These are phyloP conservation scores for Thelonectria rubi DNA, from an alignment of 2,329 filamentous ascomycete species.

Conservation along the genomic window DNA sequence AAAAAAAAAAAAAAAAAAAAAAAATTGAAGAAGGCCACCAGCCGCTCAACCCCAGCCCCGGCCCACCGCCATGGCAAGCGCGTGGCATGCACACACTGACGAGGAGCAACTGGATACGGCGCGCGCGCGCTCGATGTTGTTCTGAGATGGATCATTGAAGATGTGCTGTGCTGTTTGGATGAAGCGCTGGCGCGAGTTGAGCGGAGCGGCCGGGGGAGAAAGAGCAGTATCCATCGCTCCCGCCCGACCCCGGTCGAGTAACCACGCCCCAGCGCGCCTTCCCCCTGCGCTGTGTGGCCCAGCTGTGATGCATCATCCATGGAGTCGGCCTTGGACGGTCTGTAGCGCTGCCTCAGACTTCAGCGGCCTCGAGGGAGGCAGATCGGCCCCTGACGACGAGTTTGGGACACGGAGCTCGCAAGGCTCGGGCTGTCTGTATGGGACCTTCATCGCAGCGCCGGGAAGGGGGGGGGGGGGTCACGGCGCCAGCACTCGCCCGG, in stretches of 20 bases:
- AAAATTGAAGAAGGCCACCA: constrained; percentile 13
- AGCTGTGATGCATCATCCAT: constrained; percentile 32
- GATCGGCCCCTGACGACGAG: constrained; percentile 7
- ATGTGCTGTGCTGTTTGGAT: constrained; percentile 13
- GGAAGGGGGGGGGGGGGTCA: constrained; percentile 1
- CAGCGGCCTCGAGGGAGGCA: constrained; percentile 9
- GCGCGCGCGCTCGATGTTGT: constrained; percentile 23
- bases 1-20: constrained; percentile 11
- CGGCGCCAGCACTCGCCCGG: constrained; percentile 27
- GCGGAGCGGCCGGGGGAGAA: constrained; percentile 36
- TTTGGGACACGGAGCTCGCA: constrained; percentile 20
- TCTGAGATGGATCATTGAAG: not conserved
- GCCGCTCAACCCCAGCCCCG: constrained; percentile 22
- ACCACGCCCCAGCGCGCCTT: constrained; percentile 21
- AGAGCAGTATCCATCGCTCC: constrained; percentile 39
- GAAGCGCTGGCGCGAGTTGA: constrained; percentile 37
- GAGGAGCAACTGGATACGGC: too few species aligned
- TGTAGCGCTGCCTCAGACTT: constrained; percentile 20
- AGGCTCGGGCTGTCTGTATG: constrained; percentile 13
- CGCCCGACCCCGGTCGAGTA: constrained; percentile 22
- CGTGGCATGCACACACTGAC: constrained; percentile 21
- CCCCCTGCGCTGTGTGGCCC: constrained; percentile 33
- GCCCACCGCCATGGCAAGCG: constrained; percentile 23
- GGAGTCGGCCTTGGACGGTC: too few species aligned
- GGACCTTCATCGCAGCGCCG: constrained; percentile 7